phyloP scores from a whole-genome alignment of 371 early-diverging fungal genomes.

The Mortierella sp. region DNA sequence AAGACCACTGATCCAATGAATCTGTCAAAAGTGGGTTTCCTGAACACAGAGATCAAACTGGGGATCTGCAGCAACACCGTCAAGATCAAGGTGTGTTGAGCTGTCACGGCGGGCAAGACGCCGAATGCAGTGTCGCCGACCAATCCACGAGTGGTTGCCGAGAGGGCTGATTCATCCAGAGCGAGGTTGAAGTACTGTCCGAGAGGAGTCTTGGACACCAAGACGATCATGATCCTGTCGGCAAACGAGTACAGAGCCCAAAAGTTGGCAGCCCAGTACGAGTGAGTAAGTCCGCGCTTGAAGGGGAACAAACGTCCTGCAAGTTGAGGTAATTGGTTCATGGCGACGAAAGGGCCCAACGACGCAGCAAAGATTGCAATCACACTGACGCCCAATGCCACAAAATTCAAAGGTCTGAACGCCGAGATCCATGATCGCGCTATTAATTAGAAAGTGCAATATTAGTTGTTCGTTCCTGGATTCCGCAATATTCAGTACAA shows the following conservation, averaged over 20 bases:
- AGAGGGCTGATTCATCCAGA: slow-evolving; percentile 62
- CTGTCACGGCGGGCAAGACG: slow-evolving; percentile 81
- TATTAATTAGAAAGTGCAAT: not conserved
- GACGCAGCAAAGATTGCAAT: slow-evolving; percentile 80
- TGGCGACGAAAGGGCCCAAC: slow-evolving; percentile 85
- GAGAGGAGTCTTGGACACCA: slow-evolving; percentile 59
- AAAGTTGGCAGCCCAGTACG: slow-evolving; percentile 98
- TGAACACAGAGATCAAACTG: slow-evolving; percentile 67
- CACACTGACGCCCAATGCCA: slow-evolving; percentile 77
- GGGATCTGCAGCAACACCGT: slow-evolving; percentile 82
- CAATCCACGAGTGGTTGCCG: slow-evolving; percentile 90
- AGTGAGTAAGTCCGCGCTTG: slow-evolving; percentile 95
- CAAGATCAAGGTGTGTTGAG: slow-evolving; percentile 80
- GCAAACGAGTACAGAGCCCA: slow-evolving; percentile 94
- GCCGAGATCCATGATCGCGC: slow-evolving; percentile 56
- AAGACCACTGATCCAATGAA: slow-evolving; percentile 83
- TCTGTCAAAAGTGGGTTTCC: slow-evolving; percentile 73
- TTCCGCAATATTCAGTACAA: not conserved
- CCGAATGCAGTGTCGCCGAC: slow-evolving; percentile 93
- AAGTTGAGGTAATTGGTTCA: slow-evolving; percentile 82
- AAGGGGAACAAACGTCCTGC: slow-evolving; percentile 94
- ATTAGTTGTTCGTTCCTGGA: not conserved
- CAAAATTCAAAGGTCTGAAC: slow-evolving; percentile 59
- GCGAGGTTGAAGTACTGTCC: slow-evolving; percentile 54
- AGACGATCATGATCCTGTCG: slow-evolving; percentile 81